Percentiles rank a stretch among this genome's conserved stretches.
Evolutionary conservation across 2,329 filamentous ascomycete species (phyloP).

Genomic region (Plenodomus lindquistii): DNA sequence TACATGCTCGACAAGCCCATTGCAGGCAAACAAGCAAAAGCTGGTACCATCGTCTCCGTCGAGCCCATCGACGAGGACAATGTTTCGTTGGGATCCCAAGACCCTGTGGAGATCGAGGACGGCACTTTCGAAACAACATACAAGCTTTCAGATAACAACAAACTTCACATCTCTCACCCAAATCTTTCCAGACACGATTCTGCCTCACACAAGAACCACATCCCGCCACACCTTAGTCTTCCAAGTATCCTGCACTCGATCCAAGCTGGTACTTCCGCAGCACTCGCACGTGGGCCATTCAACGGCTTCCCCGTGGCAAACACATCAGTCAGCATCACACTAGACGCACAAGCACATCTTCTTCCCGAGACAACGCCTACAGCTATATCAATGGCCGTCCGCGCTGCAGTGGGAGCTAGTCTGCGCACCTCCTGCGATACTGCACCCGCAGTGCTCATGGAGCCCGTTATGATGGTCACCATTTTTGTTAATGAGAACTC

Average conservation of each 20-base stretch:
- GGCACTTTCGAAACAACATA: constrained; percentile 34
- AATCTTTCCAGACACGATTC: constrained; percentile 49
- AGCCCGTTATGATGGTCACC: constrained; percentile 89
- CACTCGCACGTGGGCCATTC: constrained; percentile 80
- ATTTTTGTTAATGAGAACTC: constrained; percentile 83
- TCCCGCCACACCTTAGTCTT: constrained; percentile 59
- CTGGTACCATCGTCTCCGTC: constrained; percentile 71
- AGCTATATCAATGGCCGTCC: constrained; percentile 69
- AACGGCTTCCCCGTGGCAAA: constrained; percentile 80
- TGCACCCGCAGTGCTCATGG: constrained; percentile 70
- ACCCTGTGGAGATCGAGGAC: constrained; percentile 27
- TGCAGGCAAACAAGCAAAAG: constrained; percentile 77
- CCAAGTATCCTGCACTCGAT: constrained; percentile 59
- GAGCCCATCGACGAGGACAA: constrained; percentile 57
- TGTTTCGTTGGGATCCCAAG: constrained; percentile 25
- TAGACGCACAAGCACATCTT: constrained; percentile 68
- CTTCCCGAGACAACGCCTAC: constrained; percentile 70
- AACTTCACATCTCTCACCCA: constrained; percentile 61
- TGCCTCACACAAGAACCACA: constrained; percentile 47
- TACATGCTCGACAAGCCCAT: constrained; percentile 77
- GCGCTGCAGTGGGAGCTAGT: constrained; percentile 65
- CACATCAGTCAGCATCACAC: constrained; percentile 69
- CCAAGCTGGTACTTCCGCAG: constrained; percentile 79
- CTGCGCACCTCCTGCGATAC: constrained; percentile 65
- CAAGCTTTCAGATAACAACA: constrained; percentile 66